These are phyloP conservation scores for Litsea cubeba DNA, from an alignment of 164 flowering plant genomes.

Conservation along the genomic window DNA sequence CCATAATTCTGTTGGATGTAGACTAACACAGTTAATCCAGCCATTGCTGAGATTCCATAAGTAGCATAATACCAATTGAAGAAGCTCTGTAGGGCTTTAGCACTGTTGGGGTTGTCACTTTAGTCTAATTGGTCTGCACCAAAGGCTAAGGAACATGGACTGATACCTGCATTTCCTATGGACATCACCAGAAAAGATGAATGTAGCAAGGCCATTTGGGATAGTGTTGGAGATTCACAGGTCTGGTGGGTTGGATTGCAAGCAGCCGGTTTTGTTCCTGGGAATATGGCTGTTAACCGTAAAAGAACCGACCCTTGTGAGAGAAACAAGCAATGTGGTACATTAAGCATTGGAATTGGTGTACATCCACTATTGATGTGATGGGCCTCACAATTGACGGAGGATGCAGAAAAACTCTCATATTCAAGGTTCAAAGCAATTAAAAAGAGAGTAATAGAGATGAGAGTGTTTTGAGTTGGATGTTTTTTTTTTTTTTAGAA, in stretches of 20 bases:
- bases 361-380: too few relatives aligned
- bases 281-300: slow-evolving; percentile 36
- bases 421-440: too few relatives aligned
- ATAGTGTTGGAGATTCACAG: slow-evolving; percentile 19
- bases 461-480: too few relatives aligned
- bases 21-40: slow-evolving; percentile 30
- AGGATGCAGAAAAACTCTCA: too few relatives aligned
- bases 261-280: slow-evolving; percentile 28
- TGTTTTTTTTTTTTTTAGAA: too few relatives aligned
- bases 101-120: slow-evolving; percentile 21
- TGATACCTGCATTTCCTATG: slow-evolving; percentile 44
- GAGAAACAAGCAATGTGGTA: background rate
- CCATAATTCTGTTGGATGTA: slow-evolving; percentile 43
- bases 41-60: slow-evolving; percentile 12
- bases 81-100: slow-evolving; percentile 32
- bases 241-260: slow-evolving; percentile 7
- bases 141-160: slow-evolving; percentile 51
- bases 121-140: slow-evolving; percentile 39
- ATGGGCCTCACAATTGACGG: too few relatives aligned
- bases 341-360: too few relatives aligned
- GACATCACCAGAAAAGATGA: slow-evolving; percentile 38
- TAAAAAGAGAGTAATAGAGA: too few relatives aligned
- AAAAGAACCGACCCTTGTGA: slow-evolving; percentile 34
- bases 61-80: slow-evolving; percentile 51
- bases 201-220: slow-evolving; percentile 27